A percentile compares a stretch with the other conserved stretches of the same genome.
These are phyloP conservation scores for Blastomyces parvus DNA, from an alignment of 2,329 filamentous ascomycete genomes.

Conservation along the genomic window DNA sequence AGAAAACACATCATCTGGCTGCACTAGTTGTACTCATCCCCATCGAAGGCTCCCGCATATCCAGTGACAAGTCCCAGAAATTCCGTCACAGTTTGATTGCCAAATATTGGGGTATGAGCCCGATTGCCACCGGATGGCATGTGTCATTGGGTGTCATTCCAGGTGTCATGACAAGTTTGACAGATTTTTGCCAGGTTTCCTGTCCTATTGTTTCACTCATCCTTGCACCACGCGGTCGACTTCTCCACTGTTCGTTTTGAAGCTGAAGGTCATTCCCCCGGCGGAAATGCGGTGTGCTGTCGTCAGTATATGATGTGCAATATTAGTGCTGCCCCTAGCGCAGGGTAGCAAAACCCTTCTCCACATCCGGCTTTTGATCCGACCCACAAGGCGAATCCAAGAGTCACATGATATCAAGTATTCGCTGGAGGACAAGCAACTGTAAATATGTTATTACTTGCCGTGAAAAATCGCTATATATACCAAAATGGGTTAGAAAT, in stretches of 20 bases:
- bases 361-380: neutral
- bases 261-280: neutral
- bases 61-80: neutral
- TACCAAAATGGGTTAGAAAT: neutral
- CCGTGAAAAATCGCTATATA: neutral
- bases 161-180: neutral
- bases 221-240: neutral
- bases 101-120: neutral
- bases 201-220: neutral
- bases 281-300: neutral
- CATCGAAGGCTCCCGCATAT: neutral
- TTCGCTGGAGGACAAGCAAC: neutral
- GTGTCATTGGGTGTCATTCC: constrained; percentile 5
- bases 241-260: neutral
- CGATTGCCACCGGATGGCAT: neutral
- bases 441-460: neutral
- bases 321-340: neutral
- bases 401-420: neutral
- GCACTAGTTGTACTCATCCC: neutral
- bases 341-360: neutral
- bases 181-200: neutral
- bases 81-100: neutral
- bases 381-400: neutral
- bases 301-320: neutral
- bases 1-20: constrained; percentile 2